Evolutionary conservation across 768 basidiomycete genomes (phyloP).

Genomic region (Lactifluus echinatus): DNA sequence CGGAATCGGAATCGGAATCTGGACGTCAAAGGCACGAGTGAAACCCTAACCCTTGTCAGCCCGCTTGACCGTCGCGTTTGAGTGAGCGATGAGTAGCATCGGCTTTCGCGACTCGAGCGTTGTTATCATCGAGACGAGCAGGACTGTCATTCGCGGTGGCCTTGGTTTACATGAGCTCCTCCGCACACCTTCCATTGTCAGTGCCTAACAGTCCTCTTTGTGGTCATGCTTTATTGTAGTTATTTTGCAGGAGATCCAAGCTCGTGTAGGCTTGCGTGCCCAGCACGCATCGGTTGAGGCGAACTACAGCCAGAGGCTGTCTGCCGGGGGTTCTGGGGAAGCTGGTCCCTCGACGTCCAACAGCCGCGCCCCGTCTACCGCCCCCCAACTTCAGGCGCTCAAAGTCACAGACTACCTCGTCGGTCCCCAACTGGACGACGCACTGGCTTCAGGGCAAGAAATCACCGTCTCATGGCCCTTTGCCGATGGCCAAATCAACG

Average conservation of each 20-base stretch:
- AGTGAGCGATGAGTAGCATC: conserved; percentile 33
- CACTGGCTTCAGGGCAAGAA: conserved; percentile 64
- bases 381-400: conserved; percentile 36
- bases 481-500: conserved; percentile 56
- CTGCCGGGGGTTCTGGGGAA: conserved; percentile 24
- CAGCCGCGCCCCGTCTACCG: conserved; percentile 40
- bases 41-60: conserved; percentile 10
- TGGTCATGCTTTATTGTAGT: conserved; percentile 4
- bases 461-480: conserved; percentile 78
- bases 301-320: conserved; percentile 25
- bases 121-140: conserved; percentile 71
- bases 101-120: conserved; percentile 77
- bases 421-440: conserved; percentile 72
- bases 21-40: neutral
- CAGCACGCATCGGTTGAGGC: conserved; percentile 20
- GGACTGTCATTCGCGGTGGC: conserved; percentile 64
- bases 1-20: neutral
- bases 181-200: conserved; percentile 63
- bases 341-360: conserved; percentile 34
- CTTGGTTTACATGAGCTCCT: conserved; percentile 76
- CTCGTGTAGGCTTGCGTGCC: conserved; percentile 66
- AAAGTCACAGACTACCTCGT: conserved; percentile 76
- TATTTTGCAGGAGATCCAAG: conserved; percentile 55
- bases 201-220: conserved; percentile 23
- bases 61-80: neutral